Base-by-base conservation (phyloP, 495 filamentous ascomycete genomes). In the Talaromyces nanjingensis region DNA sequence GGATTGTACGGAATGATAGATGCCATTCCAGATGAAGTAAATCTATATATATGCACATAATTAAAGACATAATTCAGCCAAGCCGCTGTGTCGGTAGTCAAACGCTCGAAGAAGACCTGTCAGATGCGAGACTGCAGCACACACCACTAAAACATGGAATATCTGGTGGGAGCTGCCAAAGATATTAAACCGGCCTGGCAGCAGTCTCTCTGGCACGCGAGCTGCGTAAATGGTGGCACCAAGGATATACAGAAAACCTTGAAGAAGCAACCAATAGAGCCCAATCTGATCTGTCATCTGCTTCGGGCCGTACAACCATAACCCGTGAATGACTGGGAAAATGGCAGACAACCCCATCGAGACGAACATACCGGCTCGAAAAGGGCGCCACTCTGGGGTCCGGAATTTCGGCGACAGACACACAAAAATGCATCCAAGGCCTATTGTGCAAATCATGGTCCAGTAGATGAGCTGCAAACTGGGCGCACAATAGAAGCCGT, bases 361-460 rank as follows among this genome's bases (percentile, higher is more conserved):
- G 47, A 96, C 87, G 73, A 97, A 98, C 91, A 98, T 96, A 62
- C 82, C 77, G 9, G 96, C 92, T 47, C 94, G 86, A 72, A 96
- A 92, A 14, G 91, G 91, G 14, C 93, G 81, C 85, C 87, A 94
- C 22, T 76, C 77, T 5, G 94, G 89, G 0, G 91, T 90, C 39
- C 94, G 85, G 74, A 98, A 97, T 60, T 79, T 81, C 9, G 93
- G 90, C 34, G 90, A 76, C 69, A 92, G 81, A 25, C 89, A 91
- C 11, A 93, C 91, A 31, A 81, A 70, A 8, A 88, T 81, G 65
- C 92, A 97, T 60, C 86, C 88, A 12, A 88, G 65, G 6, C 89
- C 93, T 56, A 97, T 79, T 42, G 85, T 78, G 54, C 81, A 87
- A 66, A 97, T 97, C 84, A 91, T 91, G 3, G 80, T 82, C 82